phyloP scores from a whole-genome alignment of 495 filamentous ascomycete species.

The Letharia columbiana region DNA sequence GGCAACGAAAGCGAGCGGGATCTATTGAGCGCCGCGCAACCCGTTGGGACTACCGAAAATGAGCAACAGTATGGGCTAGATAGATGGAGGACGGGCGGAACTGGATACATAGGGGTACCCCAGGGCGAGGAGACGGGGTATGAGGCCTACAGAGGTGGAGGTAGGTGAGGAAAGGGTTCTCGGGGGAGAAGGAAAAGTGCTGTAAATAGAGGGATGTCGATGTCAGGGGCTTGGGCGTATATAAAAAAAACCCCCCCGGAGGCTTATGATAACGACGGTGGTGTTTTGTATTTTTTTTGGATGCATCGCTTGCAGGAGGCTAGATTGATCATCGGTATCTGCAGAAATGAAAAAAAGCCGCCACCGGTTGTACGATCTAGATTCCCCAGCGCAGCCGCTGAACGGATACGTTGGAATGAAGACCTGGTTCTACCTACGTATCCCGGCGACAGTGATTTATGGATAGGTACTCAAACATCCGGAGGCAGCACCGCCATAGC shows the following conservation, averaged over 20 bases:
- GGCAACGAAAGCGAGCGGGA: slow-evolving; percentile 40
- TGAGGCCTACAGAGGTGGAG: slow-evolving; percentile 37
- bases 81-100: slow-evolving; percentile 42
- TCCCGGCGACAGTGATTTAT: too few species aligned
- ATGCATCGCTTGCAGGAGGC: background rate
- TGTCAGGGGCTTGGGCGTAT: background rate
- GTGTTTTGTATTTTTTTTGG: background rate
- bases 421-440: too few species aligned
- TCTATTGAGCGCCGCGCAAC: slow-evolving; percentile 38
- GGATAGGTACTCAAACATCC: too few species aligned
- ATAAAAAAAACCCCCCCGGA: background rate
- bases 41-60: slow-evolving; percentile 29
- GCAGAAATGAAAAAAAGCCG: background rate
- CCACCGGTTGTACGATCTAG: background rate
- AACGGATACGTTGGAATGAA: too few species aligned
- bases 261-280: background rate
- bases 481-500: too few species aligned
- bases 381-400: slow-evolving; percentile 6
- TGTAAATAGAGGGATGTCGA: background rate
- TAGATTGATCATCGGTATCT: too few species aligned
- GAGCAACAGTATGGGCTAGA: slow-evolving; percentile 29
- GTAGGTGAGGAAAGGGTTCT: slow-evolving; percentile 16
- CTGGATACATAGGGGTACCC: slow-evolving; percentile 36
- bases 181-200: too few species aligned
- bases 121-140: slow-evolving; percentile 40